These are phyloP conservation scores for Hanseniaspora guilliermondii DNA, from an alignment of 805 yeast genomes.

Conservation along the genomic window DNA sequence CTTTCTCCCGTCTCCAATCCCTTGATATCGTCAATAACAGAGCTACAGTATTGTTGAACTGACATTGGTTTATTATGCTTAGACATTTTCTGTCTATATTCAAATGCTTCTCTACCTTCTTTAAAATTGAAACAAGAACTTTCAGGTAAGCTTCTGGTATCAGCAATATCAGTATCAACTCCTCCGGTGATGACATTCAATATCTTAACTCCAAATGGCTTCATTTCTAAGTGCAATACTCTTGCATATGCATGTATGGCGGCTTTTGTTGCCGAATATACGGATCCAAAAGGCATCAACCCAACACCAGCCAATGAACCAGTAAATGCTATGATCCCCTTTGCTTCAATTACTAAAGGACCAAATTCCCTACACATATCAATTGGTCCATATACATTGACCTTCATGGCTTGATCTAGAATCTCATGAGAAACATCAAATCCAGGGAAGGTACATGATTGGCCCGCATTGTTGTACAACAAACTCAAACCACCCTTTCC, in stretches of 20 bases:
- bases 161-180: constrained; percentile 58
- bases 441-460: constrained; percentile 60
- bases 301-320: constrained; percentile 57
- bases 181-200: constrained; percentile 65
- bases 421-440: constrained; percentile 49
- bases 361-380: constrained; percentile 48
- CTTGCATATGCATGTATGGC: constrained; percentile 65
- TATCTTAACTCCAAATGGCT: constrained; percentile 60
- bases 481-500: constrained; percentile 44
- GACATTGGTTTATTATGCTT: constrained; percentile 45
- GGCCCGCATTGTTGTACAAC: constrained; percentile 67
- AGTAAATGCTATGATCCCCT: constrained; percentile 45
- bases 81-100: constrained; percentile 47
- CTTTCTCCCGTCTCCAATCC: constrained; percentile 14
- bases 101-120: constrained; percentile 40
- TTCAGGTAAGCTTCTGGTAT: constrained; percentile 46
- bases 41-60: constrained; percentile 45
- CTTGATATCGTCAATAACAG: constrained; percentile 27
- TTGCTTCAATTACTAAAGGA: constrained; percentile 38
- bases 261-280: constrained; percentile 59
- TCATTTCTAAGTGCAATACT: constrained; percentile 50
- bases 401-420: constrained; percentile 41
- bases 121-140: constrained; percentile 41
- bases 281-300: constrained; percentile 59
- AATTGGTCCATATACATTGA: constrained; percentile 61